Base-by-base conservation (phyloP, 2,329 filamentous ascomycete species). In the Alternaria brassicicola region DNA sequence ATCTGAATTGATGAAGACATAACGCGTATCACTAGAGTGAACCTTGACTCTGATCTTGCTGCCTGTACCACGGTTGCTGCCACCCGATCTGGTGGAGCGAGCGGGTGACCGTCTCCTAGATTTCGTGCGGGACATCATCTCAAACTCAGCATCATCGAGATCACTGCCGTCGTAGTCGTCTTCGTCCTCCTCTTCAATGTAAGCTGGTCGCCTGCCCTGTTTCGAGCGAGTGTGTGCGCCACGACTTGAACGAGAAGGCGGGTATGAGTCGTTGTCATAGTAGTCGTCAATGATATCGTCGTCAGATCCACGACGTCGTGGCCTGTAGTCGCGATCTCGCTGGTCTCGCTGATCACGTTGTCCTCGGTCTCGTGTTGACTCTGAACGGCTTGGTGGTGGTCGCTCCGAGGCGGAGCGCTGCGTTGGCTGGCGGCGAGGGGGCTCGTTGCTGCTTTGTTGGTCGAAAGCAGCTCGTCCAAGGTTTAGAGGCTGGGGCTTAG, bases 21-120 rank as follows among this genome's bases (percentile, higher is more conserved):
- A 97, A 59, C 96, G 88, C 30, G 93, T 95, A 72, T 99, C 95
- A 2, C 86, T 79, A 3, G 84, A 88, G 73, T 98, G 93, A 2
- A 97, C 93, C 81, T 99, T 99, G 75, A 97, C 88, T 35, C 93
- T 87, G 64, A 98, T 88, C 78, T 93, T 81, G 62, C 86, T 86
- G 56, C 95, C 82, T 28, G 59, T 57, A 30, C 65, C 68, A 6
- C 92, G 89, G 1, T 87, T 86, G 42, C 73, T 72, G 9, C 76
- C 72, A 45, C 65, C 65, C 10, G 75, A 74, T 13, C 68, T 72
- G 12, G 64, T 66, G 13, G 73, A 76, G 49, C 74, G 78, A 72
- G 46, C 81, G 78, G 71, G 85, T 76, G 69, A 80, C 68, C 73
- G 68, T 59, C 71, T 70, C 45, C 74, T 72, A 7, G 72, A 67